Evolutionary conservation across 2,329 filamentous ascomycete genomes (phyloP).

Genomic region (Amphichorda felina): DNA sequence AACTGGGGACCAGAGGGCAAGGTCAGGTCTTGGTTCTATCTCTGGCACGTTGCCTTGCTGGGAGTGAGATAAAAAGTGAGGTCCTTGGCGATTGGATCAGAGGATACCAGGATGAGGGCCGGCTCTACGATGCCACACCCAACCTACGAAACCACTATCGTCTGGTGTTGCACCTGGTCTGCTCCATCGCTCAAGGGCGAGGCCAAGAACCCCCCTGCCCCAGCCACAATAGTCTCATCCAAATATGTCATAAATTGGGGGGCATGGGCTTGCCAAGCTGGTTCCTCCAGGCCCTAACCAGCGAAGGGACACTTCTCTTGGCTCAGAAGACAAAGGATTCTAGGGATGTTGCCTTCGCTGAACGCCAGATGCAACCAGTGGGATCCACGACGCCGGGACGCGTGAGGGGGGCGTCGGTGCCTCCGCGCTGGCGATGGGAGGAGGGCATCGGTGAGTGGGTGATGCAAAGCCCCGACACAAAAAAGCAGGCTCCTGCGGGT

Average conservation of each 20-base stretch:
- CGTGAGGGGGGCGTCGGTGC: too few species aligned
- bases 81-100: too few species aligned
- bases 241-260: conserved; percentile 28
- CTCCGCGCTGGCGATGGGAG: conserved; percentile 22
- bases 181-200: conserved; percentile 34
- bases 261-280: conserved; percentile 16
- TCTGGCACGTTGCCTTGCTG: neutral
- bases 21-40: neutral
- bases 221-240: conserved; percentile 21
- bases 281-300: conserved; percentile 24
- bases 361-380: conserved; percentile 11
- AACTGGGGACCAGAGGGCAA: neutral
- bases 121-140: too few species aligned
- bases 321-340: conserved; percentile 40
- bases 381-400: neutral
- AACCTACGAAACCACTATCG: conserved; percentile 8
- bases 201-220: conserved; percentile 26
- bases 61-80: too few species aligned
- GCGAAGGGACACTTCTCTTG: conserved; percentile 36
- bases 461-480: neutral
- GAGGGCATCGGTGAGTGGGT: conserved; percentile 27
- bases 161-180: conserved; percentile 24
- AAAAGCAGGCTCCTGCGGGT: too few species aligned
- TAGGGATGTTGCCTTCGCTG: conserved; percentile 40
- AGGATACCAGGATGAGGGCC: too few species aligned